Percentiles rank a stretch among this genome's conserved stretches.
phyloP scores from a whole-genome alignment of 2,329 filamentous ascomycete species.

The Westerdykella ornata region DNA sequence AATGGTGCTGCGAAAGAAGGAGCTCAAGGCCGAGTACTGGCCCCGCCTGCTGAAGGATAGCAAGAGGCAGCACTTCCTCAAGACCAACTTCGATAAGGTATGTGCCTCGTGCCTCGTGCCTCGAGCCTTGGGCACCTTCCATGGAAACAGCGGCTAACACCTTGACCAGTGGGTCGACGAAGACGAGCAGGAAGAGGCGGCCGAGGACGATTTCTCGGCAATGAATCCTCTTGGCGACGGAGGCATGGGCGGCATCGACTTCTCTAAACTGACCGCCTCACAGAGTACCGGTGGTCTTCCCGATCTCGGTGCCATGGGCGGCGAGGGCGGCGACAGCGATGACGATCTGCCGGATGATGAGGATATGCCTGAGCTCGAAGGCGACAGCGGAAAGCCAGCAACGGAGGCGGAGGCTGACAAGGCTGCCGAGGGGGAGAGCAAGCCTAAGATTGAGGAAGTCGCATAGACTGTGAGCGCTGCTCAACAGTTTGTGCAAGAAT shows the following conservation, averaged over 20 bases:
- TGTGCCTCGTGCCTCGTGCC: slow-evolving; percentile 23
- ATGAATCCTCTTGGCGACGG: slow-evolving; percentile 49
- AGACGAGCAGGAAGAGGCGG: slow-evolving; percentile 90
- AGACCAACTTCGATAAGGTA: slow-evolving; percentile 98
- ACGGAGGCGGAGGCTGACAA: slow-evolving; percentile 11
- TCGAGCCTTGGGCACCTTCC: not conserved
- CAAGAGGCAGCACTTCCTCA: slow-evolving; percentile 89
- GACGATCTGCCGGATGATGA: slow-evolving; percentile 60
- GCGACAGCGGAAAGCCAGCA: slow-evolving; percentile 25
- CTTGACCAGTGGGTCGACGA: slow-evolving; percentile 75
- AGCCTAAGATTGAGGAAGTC: slow-evolving; percentile 46
- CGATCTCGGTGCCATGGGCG: slow-evolving; percentile 32
- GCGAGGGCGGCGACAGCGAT: slow-evolving; percentile 41
- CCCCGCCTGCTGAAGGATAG: slow-evolving; percentile 84
- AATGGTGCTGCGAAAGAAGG: slow-evolving; percentile 94
- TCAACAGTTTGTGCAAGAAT: no score
- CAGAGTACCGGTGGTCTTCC: slow-evolving; percentile 43
- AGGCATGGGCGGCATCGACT: slow-evolving; percentile 83
- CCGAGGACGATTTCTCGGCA: slow-evolving; percentile 65
- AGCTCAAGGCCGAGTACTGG: slow-evolving; percentile 91
- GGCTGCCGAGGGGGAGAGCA: slow-evolving; percentile 25
- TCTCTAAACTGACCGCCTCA: slow-evolving; percentile 68
- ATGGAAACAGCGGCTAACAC: slow-evolving; percentile 15
- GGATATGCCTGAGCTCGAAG: slow-evolving; percentile 70
- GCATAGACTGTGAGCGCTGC: slow-evolving; percentile 11